Evolutionary conservation across 1,284 basidiomycete species (phyloP), one percentile per base, ranked within the genome.

Genomic region (Pseudozyma hubeiensis): DNA sequence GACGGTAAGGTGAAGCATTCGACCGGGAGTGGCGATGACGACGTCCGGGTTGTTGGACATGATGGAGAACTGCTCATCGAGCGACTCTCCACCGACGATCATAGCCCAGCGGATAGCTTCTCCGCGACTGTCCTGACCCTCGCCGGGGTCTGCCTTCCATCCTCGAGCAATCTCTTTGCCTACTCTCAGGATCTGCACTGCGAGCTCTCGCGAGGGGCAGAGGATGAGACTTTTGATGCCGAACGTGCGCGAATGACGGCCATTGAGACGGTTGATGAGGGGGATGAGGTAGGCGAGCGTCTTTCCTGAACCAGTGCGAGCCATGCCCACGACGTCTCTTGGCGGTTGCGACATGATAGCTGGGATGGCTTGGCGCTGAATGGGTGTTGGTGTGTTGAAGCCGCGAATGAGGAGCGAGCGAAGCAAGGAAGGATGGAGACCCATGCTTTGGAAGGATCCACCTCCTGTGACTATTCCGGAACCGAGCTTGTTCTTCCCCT

Each of bases 61-160:
- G 89, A 93, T 91, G 82, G 94, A 91, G 75, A 99, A 99, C 82
- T 99, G 97, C 80, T 96, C 93, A 76, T 99, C 95, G 85, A 99
- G 81, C 39, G 92, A 90, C 84, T 99, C 97, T 61, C 97, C 97
- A 78, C 97, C 97, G 48, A 99, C 95, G 53, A 99, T 88, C 47
- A 99, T 87, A 58, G 93, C 92, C 97, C 97, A 99, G 50, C 94
- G 88, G 60, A 99, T 86, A 40, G 86, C 87, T 80, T 93, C 88
- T 14, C 77, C 73, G 44, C 75, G 61, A 50, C 87, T 88, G 5
- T 88, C 87, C 24, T 86, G 89, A 24, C 81, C 79, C 37, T 82
- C 80, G 9, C 69, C 64, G 0, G 72, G 46, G n/a, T 90, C 89
- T 5, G 68, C 53, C 58, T 81, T 83, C 79, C 81, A 82, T 34